Conservation (phyloP, 2,329 filamentous ascomycete genomes). For the Trichoderma breve region DNA sequence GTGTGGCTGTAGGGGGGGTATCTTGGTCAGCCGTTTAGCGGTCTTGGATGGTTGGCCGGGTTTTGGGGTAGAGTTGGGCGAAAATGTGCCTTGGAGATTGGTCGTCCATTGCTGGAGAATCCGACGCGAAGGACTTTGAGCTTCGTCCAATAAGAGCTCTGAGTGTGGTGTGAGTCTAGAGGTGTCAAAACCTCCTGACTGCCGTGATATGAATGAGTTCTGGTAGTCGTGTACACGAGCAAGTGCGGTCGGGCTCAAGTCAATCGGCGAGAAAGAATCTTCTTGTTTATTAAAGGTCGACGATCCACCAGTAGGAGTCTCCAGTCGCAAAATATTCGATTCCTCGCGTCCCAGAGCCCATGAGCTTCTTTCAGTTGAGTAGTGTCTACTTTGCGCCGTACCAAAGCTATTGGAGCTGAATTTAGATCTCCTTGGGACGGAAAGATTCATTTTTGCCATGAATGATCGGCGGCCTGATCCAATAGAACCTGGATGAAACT, state of each 20-base stretch:
- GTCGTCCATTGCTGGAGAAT: constrained; percentile 3
- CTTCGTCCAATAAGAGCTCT: constrained; percentile 3
- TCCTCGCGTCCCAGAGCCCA: not conserved
- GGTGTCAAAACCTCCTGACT: not conserved
- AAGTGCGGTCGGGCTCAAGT: not conserved
- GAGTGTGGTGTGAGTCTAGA: constrained; percentile 8
- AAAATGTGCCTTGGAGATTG: constrained; percentile 4
- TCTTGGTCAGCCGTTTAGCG: constrained; percentile 17
- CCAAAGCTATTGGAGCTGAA: constrained; percentile 17
- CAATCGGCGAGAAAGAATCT: not conserved
- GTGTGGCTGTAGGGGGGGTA: constrained; percentile 36
- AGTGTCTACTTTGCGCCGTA: not conserved
- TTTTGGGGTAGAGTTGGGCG: not conserved
- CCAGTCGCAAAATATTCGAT: not conserved
- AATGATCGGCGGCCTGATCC: constrained; percentile 30
- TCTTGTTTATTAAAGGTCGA: not conserved
- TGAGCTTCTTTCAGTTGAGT: not conserved
- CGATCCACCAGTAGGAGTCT: not conserved
- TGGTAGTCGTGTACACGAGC: not conserved
- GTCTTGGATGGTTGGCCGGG: not conserved
- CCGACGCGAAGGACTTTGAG: not conserved
- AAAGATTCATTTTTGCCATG: constrained; percentile 37
- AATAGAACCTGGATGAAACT: constrained; percentile 28
- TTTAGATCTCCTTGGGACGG: constrained; percentile 34
- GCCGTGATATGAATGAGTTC: not conserved